phyloP scores from a whole-genome alignment of 202 grass and related monocot species.

The Schoenoplectus tabernaemontani region DNA sequence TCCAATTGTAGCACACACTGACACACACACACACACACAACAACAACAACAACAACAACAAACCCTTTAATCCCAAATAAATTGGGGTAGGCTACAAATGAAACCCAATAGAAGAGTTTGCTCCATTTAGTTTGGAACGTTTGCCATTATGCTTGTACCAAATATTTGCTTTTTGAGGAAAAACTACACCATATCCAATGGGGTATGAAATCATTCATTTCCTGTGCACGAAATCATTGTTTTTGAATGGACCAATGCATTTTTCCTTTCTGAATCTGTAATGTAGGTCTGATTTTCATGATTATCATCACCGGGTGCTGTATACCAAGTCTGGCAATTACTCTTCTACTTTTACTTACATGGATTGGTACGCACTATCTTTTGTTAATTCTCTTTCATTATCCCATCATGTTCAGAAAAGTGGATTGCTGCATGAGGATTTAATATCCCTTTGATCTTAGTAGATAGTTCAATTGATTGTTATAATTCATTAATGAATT shows the following conservation, averaged over 20 bases:
- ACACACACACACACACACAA: not conserved
- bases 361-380: conserved; percentile 57
- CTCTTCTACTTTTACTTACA: conserved; percentile 87
- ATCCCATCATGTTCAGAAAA: not conserved
- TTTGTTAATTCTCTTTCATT: not conserved
- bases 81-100: no score
- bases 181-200: not conserved
- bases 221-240: not conserved
- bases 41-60: not conserved
- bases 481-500: not conserved
- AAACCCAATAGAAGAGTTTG: not conserved
- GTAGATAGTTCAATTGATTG: not conserved
- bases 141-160: not conserved
- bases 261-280: not conserved
- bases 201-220: not conserved
- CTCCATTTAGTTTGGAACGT: not conserved
- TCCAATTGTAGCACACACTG: not conserved
- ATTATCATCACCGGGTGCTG: conserved; percentile 83
- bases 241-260: not conserved
- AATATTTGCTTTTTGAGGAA: not conserved
- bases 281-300: conserved; percentile 69
- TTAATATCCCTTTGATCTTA: not conserved
- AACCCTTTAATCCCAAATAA: no score
- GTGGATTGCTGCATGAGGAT: not conserved
- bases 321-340: conserved; percentile 94